Evolutionary conservation across 148 eudicot genomes (phyloP), one percentile per base, ranked within the genome.

Genomic region (Tetragonia tetragonoides): DNA sequence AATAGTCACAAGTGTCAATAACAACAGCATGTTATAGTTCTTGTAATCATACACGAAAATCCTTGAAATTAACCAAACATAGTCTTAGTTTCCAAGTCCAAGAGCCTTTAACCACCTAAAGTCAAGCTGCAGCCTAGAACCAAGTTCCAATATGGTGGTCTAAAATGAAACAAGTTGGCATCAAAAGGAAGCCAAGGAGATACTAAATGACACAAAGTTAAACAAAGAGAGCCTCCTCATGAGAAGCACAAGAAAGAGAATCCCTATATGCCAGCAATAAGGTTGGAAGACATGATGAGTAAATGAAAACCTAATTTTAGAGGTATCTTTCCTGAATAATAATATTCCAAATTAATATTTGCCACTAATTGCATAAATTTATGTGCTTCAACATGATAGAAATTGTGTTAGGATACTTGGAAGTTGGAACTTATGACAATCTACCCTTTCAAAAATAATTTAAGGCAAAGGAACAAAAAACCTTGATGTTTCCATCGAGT

Each of bases 191-290:
- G n/a, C 64, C 42, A 11, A 61, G 37, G 56, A 59, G 40, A 66
- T 75, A 61, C 57, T 24, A 62, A 44, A 2, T 61, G 66, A 62
- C 37, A 53, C 73, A 67, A 42, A 49, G 64, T 76, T 68, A 77
- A 75, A 66, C 72, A 53, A 41, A 68, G 7, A 66, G 23, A 41
- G 66, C 42, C 72, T 77, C 54, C 66, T 53, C 17, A 53, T 77
- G 47, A 68, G 74, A 76, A 76, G 56, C 79, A 68, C 79, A 67
- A 68, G 79, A 68, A 61, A 39, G 37, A n/a, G 73, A 70, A 47
- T 70, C 73, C 57, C 59, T n/a, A 47, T 20, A 38, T 66, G 47
- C 73, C 59, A 47, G 0, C 54, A 23, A 70, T 70, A 9, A 37
- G 40, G 28, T 60, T 44, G 51, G 59, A 59, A 60, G 70, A 61